Base-by-base conservation (phyloP, 257 asterid species). In the Salvia miltiorrhiza region DNA sequence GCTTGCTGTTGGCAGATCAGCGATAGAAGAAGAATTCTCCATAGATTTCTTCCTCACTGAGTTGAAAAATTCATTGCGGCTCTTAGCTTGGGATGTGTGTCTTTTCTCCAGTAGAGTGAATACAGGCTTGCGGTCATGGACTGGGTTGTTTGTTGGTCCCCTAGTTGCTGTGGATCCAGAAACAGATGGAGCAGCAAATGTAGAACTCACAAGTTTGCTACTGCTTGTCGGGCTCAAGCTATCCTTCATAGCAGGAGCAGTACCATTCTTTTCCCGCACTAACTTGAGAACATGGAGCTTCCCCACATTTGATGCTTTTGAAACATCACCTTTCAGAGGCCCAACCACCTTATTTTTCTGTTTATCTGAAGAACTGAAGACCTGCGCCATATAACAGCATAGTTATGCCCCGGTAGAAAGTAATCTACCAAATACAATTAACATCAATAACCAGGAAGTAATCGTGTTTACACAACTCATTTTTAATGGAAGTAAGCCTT, bases 61-160 rank as follows among this genome's bases (percentile, higher is more conserved):
- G 61, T 90, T 81, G 78, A 92, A 92, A 65, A 92, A 92, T 54
- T 88, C 98, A 73, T 83, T 86, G 66, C 98, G 87, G 63, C 98
- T 90, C 72, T 65, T 86, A 79, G 96, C 88, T 73, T 89, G 95
- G 74, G 90, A 69, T 48, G 91, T 73, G 13, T 90, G 85, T 68
- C 78, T 80, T 79, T 86, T 92, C 80, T 90, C 97, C 69, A 79
- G 71, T 74, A 82, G 75, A 57, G 79, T 59, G 50, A 67, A 64
- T 21, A 43, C 80, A 68, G 83, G 83, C 80, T 80, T 87, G 66
- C 76, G 82, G 13, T 87, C 89, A 56, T 72, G 63, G 33, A 76
- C 63, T 12, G 77, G 76, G 45, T 43, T 78, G 76, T 44, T 77
- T 67, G 67, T 45, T 35, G 77, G 76, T 63, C 78, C 80, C 79